Base-by-base conservation (phyloP, 2,329 filamentous ascomycete species). In the Sclerotinia spermophila region DNA sequence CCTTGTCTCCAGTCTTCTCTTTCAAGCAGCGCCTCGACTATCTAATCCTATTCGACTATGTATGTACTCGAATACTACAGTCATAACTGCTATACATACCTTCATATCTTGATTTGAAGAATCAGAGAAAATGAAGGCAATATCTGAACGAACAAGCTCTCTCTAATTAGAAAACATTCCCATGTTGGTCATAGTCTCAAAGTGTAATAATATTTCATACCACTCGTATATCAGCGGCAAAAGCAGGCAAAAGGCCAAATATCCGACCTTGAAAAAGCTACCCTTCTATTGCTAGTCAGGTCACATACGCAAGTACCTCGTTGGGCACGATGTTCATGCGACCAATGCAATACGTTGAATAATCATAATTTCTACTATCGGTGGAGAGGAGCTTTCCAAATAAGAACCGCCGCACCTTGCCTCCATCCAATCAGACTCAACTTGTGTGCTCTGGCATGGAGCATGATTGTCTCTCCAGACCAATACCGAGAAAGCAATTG, bases 251-350 rank as follows among this genome's bases (percentile, higher is more conserved):
- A 13, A 27, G 65, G 51, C 24, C 65, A 35, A 67, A 59, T 27
- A 45, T 44, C 65, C 51, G 51, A 27, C 60, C 62, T 30, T 53
- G 24, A 30, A 58, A 58, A 58, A 58, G 35, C 55, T 58, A 38
- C 55, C 55, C 55, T 48, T 45, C 33, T 51, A 21, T 27, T 53
- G 62, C 62, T 66, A 40, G 62, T 40, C 44, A 53, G 33, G 33
- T 38, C 33, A 48, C 44, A 53, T 33, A 53, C 62, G 44, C 44
- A 53, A 21, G 33, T 59, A 30, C 51, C 38, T 59, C 40, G 17
- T 67, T 56, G 38, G 65, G 65, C 51, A 59, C 13, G 38, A 67
- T 35, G 27, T 58, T 67, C 65, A 58, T 58, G 65, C 38, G 40
- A 27, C 33, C 51, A 66, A 65, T 65, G 42, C 61, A 15, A 66